Evolutionary conservation across 306 rosid genomes (phyloP).

Genomic region (Oxytropis ochrocephala): DNA sequence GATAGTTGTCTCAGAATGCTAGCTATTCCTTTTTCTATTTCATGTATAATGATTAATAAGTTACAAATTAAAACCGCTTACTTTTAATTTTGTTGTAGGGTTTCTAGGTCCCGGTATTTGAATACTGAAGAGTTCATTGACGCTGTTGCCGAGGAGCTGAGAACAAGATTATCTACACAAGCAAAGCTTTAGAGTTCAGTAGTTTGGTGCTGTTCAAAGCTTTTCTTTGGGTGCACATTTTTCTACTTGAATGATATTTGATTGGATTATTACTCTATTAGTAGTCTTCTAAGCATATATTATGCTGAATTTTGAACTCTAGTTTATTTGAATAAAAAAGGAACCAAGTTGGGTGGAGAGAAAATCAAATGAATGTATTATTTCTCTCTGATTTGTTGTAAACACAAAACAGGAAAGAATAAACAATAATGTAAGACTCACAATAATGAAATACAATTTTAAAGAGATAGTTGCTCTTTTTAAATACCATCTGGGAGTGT

Average conservation of each 20-base stretch:
- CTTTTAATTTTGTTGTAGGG: constrained; percentile 38
- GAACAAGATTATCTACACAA: constrained; percentile 30
- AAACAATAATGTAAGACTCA: background rate
- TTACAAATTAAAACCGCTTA: background rate
- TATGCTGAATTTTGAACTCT: background rate
- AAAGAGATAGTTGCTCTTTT: background rate
- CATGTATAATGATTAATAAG: background rate
- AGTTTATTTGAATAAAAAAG: background rate
- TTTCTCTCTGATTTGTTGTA: background rate
- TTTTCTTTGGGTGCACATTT: background rate
- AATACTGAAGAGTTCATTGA: constrained; percentile 91
- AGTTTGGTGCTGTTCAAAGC: background rate
- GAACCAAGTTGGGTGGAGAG: background rate
- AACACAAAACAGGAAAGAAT: background rate
- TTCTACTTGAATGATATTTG: background rate
- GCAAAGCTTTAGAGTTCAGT: constrained; percentile 29
- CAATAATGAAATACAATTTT: no score
- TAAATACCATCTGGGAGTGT: no score
- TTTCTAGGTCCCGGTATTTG: constrained; percentile 65
- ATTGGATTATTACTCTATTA: background rate
- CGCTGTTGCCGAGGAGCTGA: constrained; percentile 68
- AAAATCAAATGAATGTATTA: no score
- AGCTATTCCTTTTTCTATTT: background rate
- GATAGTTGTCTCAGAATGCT: constrained; percentile 9
- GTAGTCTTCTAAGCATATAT: background rate